These are phyloP conservation scores for Lentinus brumalis DNA, from an alignment of 768 basidiomycete species.

Conservation along the genomic window DNA sequence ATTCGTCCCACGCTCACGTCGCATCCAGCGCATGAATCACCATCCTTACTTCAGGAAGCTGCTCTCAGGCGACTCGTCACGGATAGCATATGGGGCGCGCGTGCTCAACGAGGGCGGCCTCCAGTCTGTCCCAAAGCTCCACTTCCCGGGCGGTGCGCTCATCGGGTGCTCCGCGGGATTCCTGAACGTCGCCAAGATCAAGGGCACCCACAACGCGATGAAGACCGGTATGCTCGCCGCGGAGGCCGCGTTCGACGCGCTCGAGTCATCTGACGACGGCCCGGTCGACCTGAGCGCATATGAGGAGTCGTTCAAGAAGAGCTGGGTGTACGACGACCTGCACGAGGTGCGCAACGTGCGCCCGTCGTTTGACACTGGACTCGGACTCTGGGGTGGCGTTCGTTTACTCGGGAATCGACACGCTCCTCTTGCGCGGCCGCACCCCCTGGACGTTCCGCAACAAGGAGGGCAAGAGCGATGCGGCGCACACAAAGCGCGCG, in stretches of 20 bases:
- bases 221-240: conserved; percentile 98
- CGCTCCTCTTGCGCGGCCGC: conserved; percentile 78
- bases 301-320: conserved; percentile 64
- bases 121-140: conserved; percentile 82
- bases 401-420: conserved; percentile 86
- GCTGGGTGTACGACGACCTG: conserved; percentile 87
- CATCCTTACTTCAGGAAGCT: conserved; percentile 90
- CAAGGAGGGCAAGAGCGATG: conserved; percentile 53
- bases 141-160: conserved; percentile 93
- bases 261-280: conserved; percentile 34
- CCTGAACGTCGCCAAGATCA: conserved; percentile 96
- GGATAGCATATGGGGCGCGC: conserved; percentile 90
- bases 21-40: conserved; percentile 82
- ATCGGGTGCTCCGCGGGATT: conserved; percentile 97
- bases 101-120: conserved; percentile 92
- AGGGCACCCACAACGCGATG: conserved; percentile 99
- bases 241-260: conserved; percentile 74
- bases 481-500: conserved; percentile 70
- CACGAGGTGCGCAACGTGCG: conserved; percentile 90
- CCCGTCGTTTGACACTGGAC: conserved; percentile 78
- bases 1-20: conserved; percentile 21
- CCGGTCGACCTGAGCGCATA: conserved; percentile 73
- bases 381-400: conserved; percentile 90
- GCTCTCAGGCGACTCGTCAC: conserved; percentile 67
- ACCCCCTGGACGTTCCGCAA: conserved; percentile 93